Percentiles rank a stretch among this genome's conserved stretches.
Conservation (phyloP, 1,139 yeast species). For the Scheffersomyces insectosa region DNA sequence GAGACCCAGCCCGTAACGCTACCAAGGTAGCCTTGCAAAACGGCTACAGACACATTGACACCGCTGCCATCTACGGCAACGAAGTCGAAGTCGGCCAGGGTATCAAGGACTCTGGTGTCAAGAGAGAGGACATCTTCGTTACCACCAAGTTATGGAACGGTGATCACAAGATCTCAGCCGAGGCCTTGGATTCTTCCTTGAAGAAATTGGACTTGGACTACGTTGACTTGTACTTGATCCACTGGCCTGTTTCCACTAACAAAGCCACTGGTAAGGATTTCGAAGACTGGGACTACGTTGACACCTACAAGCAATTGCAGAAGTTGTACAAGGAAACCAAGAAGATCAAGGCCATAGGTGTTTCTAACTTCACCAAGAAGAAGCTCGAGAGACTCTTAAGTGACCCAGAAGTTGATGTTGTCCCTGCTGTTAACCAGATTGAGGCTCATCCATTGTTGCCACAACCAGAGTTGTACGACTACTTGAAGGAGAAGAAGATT, state of each 20-base stretch:
- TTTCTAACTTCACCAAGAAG: slow-evolving; percentile 67
- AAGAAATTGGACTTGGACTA: slow-evolving; percentile 72
- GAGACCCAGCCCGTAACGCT: slow-evolving; percentile 57
- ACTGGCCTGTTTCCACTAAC: slow-evolving; percentile 77
- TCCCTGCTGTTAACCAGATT: slow-evolving; percentile 74
- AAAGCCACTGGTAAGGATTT: slow-evolving; percentile 18
- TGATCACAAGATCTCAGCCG: slow-evolving; percentile 60
- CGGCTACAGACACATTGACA: slow-evolving; percentile 80
- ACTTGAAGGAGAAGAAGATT: slow-evolving; percentile 54
- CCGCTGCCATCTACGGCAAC: slow-evolving; percentile 69
- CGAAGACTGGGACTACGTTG: slow-evolving; percentile 53
- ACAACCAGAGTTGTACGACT: slow-evolving; percentile 62
- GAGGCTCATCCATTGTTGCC: slow-evolving; percentile 78
- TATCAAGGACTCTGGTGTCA: slow-evolving; percentile 64
- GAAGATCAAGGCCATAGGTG: slow-evolving; percentile 71
- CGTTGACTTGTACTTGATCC: slow-evolving; percentile 80
- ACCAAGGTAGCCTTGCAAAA: slow-evolving; percentile 62
- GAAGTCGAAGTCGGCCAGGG: slow-evolving; percentile 69
- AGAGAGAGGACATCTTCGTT: slow-evolving; percentile 69
- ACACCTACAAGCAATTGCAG: slow-evolving; percentile 74
- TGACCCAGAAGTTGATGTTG: slow-evolving; percentile 50
- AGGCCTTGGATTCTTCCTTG: slow-evolving; percentile 63
- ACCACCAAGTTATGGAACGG: slow-evolving; percentile 82
- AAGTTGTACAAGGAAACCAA: slow-evolving; percentile 54
- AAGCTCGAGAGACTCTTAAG: slow-evolving; percentile 53